These are phyloP conservation scores for Blastomyces percursus DNA, from an alignment of 2,329 filamentous ascomycete species.

Conservation along the genomic window DNA sequence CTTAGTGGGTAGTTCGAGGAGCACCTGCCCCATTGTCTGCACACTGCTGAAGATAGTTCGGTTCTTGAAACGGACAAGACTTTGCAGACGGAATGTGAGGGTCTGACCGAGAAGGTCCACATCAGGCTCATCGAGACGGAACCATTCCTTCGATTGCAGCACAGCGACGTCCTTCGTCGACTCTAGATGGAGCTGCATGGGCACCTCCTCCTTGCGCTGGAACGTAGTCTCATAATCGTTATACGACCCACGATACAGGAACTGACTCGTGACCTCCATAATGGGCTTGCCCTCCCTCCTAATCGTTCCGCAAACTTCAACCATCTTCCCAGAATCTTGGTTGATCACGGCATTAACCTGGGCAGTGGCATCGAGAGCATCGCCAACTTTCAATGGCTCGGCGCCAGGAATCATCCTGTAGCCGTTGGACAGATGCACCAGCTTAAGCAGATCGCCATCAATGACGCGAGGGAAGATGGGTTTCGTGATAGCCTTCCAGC, in stretches of 20 bases:
- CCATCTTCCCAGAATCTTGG: constrained; percentile 98
- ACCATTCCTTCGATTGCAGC: constrained; percentile 95
- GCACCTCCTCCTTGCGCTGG: constrained; percentile 91
- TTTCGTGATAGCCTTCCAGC: constrained; percentile 99
- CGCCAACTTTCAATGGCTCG: constrained; percentile 88
- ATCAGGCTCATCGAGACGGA: constrained; percentile 72
- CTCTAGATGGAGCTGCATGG: constrained; percentile 80
- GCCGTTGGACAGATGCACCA: constrained; percentile 92
- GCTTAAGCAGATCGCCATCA: constrained; percentile 88
- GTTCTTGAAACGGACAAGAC: constrained; percentile 87
- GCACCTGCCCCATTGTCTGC: constrained; percentile 81
- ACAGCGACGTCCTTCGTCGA: constrained; percentile 89
- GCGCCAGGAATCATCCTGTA: constrained; percentile 98
- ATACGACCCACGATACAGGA: constrained; percentile 89
- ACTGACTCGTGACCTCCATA: constrained; percentile 98
- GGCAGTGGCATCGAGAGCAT: constrained; percentile 82
- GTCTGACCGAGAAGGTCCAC: constrained; percentile 87
- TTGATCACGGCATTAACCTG: constrained; percentile 98
- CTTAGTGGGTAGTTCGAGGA: constrained; percentile 90
- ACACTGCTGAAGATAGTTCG: constrained; percentile 83
- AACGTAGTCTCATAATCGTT: constrained; percentile 96
- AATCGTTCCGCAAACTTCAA: constrained; percentile 98
- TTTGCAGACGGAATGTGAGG: constrained; percentile 89
- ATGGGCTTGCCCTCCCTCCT: constrained; percentile 70
- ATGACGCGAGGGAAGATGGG: constrained; percentile 96